Evolutionary conservation across 495 filamentous ascomycete genomes (phyloP), one percentile per base, ranked within the genome.

Genomic region (Clavariopsis aquatica): DNA sequence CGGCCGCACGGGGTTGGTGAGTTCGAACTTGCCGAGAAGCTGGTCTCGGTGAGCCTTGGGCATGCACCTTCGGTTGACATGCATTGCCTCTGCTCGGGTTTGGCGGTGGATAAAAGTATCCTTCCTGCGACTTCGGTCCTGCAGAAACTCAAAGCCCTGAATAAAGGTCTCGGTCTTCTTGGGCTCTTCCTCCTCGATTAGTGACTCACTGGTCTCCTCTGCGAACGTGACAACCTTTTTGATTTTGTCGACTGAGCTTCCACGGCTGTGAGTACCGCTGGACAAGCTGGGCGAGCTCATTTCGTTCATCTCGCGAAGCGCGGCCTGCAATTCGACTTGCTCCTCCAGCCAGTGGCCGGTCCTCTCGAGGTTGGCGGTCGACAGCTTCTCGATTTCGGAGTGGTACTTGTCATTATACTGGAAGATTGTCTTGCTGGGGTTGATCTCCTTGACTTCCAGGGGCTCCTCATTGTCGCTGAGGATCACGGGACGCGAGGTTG

Each of bases 71-170:
- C 94, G 88, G 64, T 87, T 83, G 22, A 93, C 84, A 72, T 96
- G 92, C 13, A 97, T 78, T 19, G 93, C 92, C 71, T 98, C 94
- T 56, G 92, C 94, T 51, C 94, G 87, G 28, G 89, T 84, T 64
- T 89, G 85, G 3, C 90, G 87, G 72, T 96, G 89, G 60, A 92
- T 80, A 69, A 95, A 95, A 13, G 86, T 84, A 73, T 98, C 94
- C n/a, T 54, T 51, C 72, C 77, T 53, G 80, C 77, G 58, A 78
- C 81, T 26, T 82, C 83, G 45, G 79, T 79, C 31, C 84, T 80
- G 47, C 84, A 77, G 47, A 88, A 87, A 85, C 63, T 90, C 86
- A 74, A 96, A 97, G 26, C 91, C 91, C 64, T 91, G 87, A 81
- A 93, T 93, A 73, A 94, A 96, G n/a, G 93, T 89, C 1, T 88